Percentiles rank a stretch among this genome's conserved stretches.
These are phyloP conservation scores for Boeremia exigua DNA, from an alignment of 2,329 filamentous ascomycete species.

Conservation along the genomic window DNA sequence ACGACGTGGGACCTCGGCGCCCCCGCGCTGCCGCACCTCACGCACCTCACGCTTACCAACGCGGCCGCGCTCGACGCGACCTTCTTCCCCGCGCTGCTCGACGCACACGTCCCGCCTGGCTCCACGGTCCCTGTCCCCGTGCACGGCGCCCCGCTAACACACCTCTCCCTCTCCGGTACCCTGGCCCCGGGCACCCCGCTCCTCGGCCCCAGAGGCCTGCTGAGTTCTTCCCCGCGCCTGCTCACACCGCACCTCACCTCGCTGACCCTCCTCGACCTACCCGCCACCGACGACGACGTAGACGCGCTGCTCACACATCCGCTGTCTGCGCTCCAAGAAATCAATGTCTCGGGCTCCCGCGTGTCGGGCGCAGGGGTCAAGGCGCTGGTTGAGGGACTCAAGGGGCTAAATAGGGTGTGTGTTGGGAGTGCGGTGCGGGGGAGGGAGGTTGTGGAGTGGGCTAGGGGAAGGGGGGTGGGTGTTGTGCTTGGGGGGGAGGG, in stretches of 20 bases:
- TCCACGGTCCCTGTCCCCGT: neutral
- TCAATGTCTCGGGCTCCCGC: constrained; percentile 47
- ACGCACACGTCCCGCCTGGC: neutral
- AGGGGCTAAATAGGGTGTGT: constrained; percentile 36
- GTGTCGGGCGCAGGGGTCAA: constrained; percentile 53
- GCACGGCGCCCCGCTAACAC: constrained; percentile 8
- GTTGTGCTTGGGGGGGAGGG: constrained; percentile 25
- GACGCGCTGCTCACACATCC: constrained; percentile 30
- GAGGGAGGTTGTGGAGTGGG: constrained; percentile 51
- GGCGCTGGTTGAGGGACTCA: constrained; percentile 39
- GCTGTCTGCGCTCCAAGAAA: constrained; percentile 21
- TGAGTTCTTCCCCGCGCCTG: constrained; percentile 27
- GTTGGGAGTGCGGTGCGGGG: constrained; percentile 46
- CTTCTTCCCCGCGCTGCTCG: constrained; percentile 22
- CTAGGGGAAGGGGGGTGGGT: constrained; percentile 41
- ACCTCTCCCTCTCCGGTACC: constrained; percentile 10
- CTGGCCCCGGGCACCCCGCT: neutral
- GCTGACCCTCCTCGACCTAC: constrained; percentile 24
- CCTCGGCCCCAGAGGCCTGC: neutral
- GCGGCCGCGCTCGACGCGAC: constrained; percentile 9
- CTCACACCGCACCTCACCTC: constrained; percentile 26
- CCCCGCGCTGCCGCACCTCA: constrained; percentile 18
- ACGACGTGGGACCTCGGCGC: neutral
- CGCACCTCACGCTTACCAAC: constrained; percentile 25
- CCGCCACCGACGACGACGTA: constrained; percentile 40